These are phyloP conservation scores for Marchantia polymorpha DNA, from an alignment of 225 moss, liverwort and hornwort species.

Conservation along the genomic window DNA sequence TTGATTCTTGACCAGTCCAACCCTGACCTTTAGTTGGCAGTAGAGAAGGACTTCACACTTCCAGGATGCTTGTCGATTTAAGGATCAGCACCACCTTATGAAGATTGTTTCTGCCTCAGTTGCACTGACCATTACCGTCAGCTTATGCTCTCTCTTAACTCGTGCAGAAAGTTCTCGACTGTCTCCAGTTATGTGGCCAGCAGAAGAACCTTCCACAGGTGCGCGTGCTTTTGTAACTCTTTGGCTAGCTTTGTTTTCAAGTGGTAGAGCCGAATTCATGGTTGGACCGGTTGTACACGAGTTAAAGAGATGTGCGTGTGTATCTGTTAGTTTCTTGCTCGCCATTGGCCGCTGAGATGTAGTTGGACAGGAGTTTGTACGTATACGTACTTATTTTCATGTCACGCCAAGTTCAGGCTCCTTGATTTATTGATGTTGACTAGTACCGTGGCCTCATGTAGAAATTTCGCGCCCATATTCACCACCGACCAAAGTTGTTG, in stretches of 20 bases:
- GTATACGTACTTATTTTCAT: not conserved
- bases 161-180: slow-evolving; percentile 41
- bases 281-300: not conserved
- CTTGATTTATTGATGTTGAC: slow-evolving; percentile 18
- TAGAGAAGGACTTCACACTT: not conserved
- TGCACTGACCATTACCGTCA: not conserved
- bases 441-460: slow-evolving; percentile 53
- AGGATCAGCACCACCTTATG: not conserved
- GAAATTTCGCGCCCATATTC: slow-evolving; percentile 57
- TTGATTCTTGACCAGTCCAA: not conserved
- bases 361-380: not conserved
- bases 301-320: not conserved
- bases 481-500: slow-evolving; percentile 66
- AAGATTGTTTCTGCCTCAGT: not conserved
- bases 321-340: not conserved
- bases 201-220: slow-evolving; percentile 75
- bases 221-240: not conserved
- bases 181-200: slow-evolving; percentile 61
- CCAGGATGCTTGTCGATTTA: not conserved
- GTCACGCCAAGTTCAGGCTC: not conserved
- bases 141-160: not conserved
- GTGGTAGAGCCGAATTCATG: not conserved
- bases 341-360: not conserved
- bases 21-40: not conserved
- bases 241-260: not conserved